Evolutionary conservation across 768 basidiomycete genomes (phyloP), one percentile per base, ranked within the genome.

Genomic region (Mycena galericulata): DNA sequence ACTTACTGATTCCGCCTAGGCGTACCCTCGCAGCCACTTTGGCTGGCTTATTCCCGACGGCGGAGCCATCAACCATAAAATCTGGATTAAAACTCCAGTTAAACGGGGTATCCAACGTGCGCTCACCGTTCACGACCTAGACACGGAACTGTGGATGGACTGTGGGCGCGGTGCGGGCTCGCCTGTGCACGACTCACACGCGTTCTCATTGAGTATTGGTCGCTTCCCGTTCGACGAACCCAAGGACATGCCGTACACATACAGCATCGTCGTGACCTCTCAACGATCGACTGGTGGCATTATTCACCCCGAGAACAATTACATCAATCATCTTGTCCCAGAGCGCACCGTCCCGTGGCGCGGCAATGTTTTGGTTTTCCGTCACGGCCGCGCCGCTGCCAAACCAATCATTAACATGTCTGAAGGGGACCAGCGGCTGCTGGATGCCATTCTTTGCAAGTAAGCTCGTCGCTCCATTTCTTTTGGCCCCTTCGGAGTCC

Each of bases 191-290:
- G 45, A 46, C 45, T 8, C 26, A 6, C 3, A 7, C 4, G 45
- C 4, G 22, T 9, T 46, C 22, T 46, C 45, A n/a, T 24, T 46
- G 17, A 38, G 10, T 17, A 17, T 46, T 24, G 6, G 8, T 24
- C 45, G 22, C 22, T 24, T 46, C 45, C 22, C 14, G 10, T 6
- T 17, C 15, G 22, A 6, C 9, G 15, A 4, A 17, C 45, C 45
- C 4, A 6, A 24, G 8, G 45, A 22, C 6, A 4, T 46, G 8
- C 0, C 78, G 67, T 51, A 78, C 75, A 12, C 47, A 11, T 49
- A 49, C 47, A 49, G 10, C 26, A 15, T 49, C 15, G 47, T 49
- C 27, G 26, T 49, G 5, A 15, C 47, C 5, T 11, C 5, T 12
- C 47, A 49, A 27, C 27, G 18, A 24, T 4, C 24, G 4, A 11